Evolutionary conservation across 306 rosid genomes (phyloP), one percentile per base, ranked within the genome.

Genomic region (Citrullus mucosospermus): DNA sequence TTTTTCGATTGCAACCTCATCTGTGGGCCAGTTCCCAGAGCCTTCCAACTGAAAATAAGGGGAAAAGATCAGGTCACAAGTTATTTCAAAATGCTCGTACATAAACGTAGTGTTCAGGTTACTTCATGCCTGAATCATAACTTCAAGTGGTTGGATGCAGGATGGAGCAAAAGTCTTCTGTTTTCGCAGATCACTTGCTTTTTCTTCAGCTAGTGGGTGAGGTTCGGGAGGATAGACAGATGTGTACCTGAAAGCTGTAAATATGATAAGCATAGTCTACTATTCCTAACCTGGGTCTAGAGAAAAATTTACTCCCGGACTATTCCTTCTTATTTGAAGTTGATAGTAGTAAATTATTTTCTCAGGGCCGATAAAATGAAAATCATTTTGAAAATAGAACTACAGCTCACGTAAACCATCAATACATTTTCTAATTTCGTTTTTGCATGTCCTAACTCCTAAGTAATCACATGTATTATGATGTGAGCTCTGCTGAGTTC

Each of bases 11-110:
- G 99, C 96, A 8, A 82, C 79, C 75, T 92, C 99, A 89, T 95
- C 97, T 91, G 88, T 88, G 72, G 99, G 97, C 99, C 99, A 95
- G 85, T 89, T 91, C 78, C 97, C 99, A 65, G 99, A 95, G 79
- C 99, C 97, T 87, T 95, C 97, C 83, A 95, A 82, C 99, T 95
- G 85, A 66, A 79, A 44, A 66, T 44, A 62, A 32, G 71, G 61
- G 78, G 39, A 20, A 68, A 87, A 79, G 78, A 56, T 38, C 70
- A 66, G 56, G 61, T 73, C 77, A 30, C 61, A 81, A 84, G 68
- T 63, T 85, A 78, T 76, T 77, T 53, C 20, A 48, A 76, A 77
- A 25, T 25, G 2, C 17, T 39, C 46, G 16, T 20, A 65, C 66
- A 68, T 32, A 74, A 66, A 57, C 14, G 50, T 78, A 13, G 57